Base-by-base conservation (phyloP, 768 basidiomycete species). In the Symmetrospora coprosmae region DNA sequence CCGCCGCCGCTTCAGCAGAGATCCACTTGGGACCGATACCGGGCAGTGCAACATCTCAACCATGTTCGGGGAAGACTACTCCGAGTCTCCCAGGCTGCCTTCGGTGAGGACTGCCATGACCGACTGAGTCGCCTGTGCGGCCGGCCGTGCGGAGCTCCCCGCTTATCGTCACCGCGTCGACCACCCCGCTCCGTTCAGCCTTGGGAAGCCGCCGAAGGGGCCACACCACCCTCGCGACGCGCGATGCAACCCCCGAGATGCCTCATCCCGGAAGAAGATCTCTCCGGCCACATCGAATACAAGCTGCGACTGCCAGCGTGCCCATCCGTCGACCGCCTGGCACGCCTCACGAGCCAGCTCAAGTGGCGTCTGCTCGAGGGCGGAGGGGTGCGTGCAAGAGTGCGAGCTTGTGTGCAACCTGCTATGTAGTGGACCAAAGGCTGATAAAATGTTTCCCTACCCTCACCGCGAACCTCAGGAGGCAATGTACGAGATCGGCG, bases 311-410 rank as follows among this genome's bases (percentile, higher is more conserved):
- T 47, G 39, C 53, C 60, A 33, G 45, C 61, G 49, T 55, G 30
- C 67, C 71, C 17, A 69, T 74, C 47, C 67, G 74, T 27, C 73
- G 55, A 58, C 25, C 27, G 55, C 14, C 43, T 75, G 64, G 73
- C 73, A 41, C 59, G 72, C 25, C 82, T 96, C 25, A 87, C 90
- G 60, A 92, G 90, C 1, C 91, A 94, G 73, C 80, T 94, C 73
- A 91, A 94, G 70, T 94, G 91, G 89, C 80, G 91, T 6, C 78
- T 89, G 14, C 79, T 87, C 51, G 85, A 88, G 71, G 87, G 87
- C 21, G 81, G 83, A 1, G 86, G 86, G 1, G 84, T 86, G 25
- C 34, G 51, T 23, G n/a, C n/a, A n/a, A n/a, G n/a, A n/a, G n/a
- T n/a, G n/a, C n/a, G n/a, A n/a, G n/a, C n/a, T n/a, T n/a, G n/a